Evolutionary conservation across 768 basidiomycete genomes (phyloP), one percentile per base, ranked within the genome.

Genomic region (Kwoniella bestiolae): DNA sequence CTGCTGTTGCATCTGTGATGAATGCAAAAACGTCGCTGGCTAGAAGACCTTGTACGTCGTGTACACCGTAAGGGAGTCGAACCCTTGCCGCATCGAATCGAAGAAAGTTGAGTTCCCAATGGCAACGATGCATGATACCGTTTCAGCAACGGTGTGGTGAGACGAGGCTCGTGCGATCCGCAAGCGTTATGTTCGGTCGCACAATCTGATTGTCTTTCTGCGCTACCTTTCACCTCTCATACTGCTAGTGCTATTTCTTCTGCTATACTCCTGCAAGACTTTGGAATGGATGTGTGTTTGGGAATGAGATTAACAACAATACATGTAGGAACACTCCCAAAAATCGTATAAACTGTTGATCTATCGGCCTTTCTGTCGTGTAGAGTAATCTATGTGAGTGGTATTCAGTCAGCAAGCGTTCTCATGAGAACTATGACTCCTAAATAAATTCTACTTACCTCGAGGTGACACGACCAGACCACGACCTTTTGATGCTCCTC

Each of bases 401-500:
- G 2, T 23, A 12, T 11, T 34, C 9, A 31, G 28, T 49, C 28
- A 47, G 45, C 46, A 32, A 9, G 31, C 14, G 16, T 5, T 56
- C 31, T 51, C 56, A 21, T 35, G 25, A 65, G 59, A 35, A 9
- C 0, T n/a, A 12, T 23, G 8, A 2, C 44, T 21, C 51, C 47
- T 18, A 47, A 18, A 28, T 12, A 29, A 63, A n/a, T 28, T 38
- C 16, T 16, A 66, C 85, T 28, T 25, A 91, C 94, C 94, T 86
- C 93, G 94, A 0, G 94, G 94, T 0, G 94, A 94, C 14, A 96
- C 94, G 34, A 98, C 95, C 31, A 98, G 84, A 91, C 96, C 94
- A 60, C 95, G 90, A 12, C 95, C 96, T 76, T 97, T 97, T 1
- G 93, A 93, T 0, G 96, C 96, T 31, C 96, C 96, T 68, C 96